These are phyloP conservation scores for Fusarium cyanostomum DNA, from an alignment of 2,329 filamentous ascomycete species.

Conservation along the genomic window DNA sequence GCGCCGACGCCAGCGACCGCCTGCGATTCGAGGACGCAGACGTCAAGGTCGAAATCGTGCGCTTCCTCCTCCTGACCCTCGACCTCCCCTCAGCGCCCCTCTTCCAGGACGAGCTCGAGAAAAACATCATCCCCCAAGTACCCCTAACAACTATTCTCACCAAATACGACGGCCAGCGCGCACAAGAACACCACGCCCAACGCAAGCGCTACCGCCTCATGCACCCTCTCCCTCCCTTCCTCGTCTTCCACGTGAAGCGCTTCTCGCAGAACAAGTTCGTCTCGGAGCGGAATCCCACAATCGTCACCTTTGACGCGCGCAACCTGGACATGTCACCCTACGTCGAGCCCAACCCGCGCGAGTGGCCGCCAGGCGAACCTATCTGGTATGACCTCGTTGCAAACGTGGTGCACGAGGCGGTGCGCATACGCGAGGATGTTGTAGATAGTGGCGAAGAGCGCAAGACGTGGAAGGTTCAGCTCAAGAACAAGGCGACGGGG, in stretches of 20 bases:
- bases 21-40: slow-evolving; percentile 90
- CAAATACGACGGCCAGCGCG: slow-evolving; percentile 90
- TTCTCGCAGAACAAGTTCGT: slow-evolving; percentile 98
- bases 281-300: slow-evolving; percentile 94
- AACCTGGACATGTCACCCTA: slow-evolving; percentile 88
- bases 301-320: slow-evolving; percentile 92
- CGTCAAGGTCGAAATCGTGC: slow-evolving; percentile 78
- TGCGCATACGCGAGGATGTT: slow-evolving; percentile 81
- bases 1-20: slow-evolving; percentile 86
- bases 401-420: slow-evolving; percentile 90
- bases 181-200: slow-evolving; percentile 89
- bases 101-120: slow-evolving; percentile 93
- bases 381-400: slow-evolving; percentile 96
- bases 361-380: slow-evolving; percentile 78
- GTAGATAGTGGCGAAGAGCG: slow-evolving; percentile 87
- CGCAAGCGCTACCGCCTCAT: slow-evolving; percentile 89
- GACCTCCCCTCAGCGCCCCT: slow-evolving; percentile 92
- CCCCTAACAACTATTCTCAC: slow-evolving; percentile 83
- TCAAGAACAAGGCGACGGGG: slow-evolving; percentile 80
- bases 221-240: slow-evolving; percentile 89
- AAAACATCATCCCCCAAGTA: slow-evolving; percentile 95
- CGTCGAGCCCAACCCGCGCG: slow-evolving; percentile 82
- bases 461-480: slow-evolving; percentile 94
- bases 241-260: slow-evolving; percentile 95
- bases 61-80: slow-evolving; percentile 91